Conservation (phyloP, 805 yeast species). For the Ogataea philodendri region DNA sequence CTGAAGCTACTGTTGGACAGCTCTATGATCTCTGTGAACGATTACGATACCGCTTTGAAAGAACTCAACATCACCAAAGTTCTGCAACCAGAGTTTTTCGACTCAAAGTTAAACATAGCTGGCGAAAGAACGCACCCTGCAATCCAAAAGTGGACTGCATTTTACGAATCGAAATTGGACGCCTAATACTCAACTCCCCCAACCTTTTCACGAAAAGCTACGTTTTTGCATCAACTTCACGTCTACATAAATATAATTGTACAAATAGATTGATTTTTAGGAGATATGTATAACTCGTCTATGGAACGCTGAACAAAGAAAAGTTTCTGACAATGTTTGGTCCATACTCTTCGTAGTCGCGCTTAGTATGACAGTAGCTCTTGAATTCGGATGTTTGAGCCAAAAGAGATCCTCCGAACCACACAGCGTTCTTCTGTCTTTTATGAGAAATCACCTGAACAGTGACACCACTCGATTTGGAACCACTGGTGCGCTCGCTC, state of each 20-base stretch:
- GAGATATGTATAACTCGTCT: constrained; percentile 11
- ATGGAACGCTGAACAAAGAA: constrained; percentile 89
- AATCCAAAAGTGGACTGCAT: constrained; percentile 26
- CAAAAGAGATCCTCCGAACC: constrained; percentile 97
- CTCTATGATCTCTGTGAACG: constrained; percentile 8
- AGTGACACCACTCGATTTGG: constrained; percentile 88
- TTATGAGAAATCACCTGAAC: constrained; percentile 96
- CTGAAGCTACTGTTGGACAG: constrained; percentile 23
- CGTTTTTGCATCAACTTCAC: too few relatives aligned
- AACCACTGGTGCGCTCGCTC: constrained; percentile 73
- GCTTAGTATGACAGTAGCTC: constrained; percentile 94
- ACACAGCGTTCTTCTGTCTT: constrained; percentile 97
- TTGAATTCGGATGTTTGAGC: constrained; percentile 98
- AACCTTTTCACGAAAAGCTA: too few relatives aligned
- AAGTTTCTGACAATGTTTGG: constrained; percentile 97
- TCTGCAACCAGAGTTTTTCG: constrained; percentile 54
- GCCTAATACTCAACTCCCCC: too few relatives aligned
- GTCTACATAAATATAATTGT: constrained; percentile 2
- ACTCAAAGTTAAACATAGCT: constrained; percentile 41
- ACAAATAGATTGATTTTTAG: constrained; percentile 1
- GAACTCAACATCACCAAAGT: constrained; percentile 63
- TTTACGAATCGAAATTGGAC: constrained; percentile 13
- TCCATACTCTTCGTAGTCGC: constrained; percentile 96
- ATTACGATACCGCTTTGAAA: constrained; percentile 37
- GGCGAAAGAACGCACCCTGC: constrained; percentile 31